Evolutionary conservation across 768 basidiomycete species (phyloP), one percentile per base, ranked within the genome.

Genomic region (Mycena haematopus): DNA sequence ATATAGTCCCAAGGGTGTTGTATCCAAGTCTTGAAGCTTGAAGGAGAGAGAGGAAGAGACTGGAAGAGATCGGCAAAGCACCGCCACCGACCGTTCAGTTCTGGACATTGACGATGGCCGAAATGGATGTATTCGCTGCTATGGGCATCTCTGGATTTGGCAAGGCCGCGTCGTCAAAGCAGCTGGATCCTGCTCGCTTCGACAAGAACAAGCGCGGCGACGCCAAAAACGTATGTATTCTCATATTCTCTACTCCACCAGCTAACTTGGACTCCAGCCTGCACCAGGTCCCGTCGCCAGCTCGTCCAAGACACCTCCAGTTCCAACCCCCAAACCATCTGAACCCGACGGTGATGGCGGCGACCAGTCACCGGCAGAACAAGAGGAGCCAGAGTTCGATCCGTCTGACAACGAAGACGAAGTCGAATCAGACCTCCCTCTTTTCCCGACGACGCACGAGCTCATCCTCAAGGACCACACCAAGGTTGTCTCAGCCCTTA

Each of bases 401-500:
- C 84, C 82, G 73, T 86, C 68, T 72, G 85, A 85, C 40, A 9
- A 42, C 74, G 85, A 85, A 21, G 71, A 74, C 51, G 72, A 73
- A 46, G 78, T 80, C 58, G 81, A 82, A 51, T 76, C 76, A 13
- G 85, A 86, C 58, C 70, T 78, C 45, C 85, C 87, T 46, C 80
- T 82, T 55, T 92, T 96, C 71, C 97, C 97, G 22, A 85, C 88
- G 31, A 90, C 94, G 7, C 96, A 99, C 73, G 96, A 99, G 79
- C 84, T 96, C 58, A 76, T 86, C 13, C 82, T 99, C 71, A 97
- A 96, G 75, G 96, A 99, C 76, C 97, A 99, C 73, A 90, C 86
- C 15, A 99, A 99, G 79, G 94, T 97, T 56, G 88, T 99, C 21
- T 94, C 96, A 24, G 95, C 97, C 5, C 80, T 99, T 21, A 83